phyloP scores from a whole-genome alignment of 164 flowering plant genomes.

The Cinnamomum chago region DNA sequence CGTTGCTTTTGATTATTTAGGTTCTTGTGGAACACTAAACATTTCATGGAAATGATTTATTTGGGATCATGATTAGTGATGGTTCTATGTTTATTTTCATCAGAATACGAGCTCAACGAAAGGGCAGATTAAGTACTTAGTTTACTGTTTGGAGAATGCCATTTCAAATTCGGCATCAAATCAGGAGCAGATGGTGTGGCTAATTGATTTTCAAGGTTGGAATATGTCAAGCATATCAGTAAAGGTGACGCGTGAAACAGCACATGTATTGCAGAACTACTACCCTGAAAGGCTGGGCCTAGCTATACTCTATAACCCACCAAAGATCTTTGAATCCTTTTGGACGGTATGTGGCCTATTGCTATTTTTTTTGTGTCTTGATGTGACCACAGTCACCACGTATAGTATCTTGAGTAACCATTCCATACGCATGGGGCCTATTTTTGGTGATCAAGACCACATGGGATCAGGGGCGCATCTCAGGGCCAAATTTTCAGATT shows the following conservation, averaged over 20 bases:
- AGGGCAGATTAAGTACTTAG: slow-evolving; percentile 58
- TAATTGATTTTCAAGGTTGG: slow-evolving; percentile 73
- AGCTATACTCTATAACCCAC: slow-evolving; percentile 70
- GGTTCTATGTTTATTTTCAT: not conserved
- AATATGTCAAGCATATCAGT: slow-evolving; percentile 44
- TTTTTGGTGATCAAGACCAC: not conserved
- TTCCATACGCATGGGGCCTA: not conserved
- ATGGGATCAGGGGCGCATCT: not conserved
- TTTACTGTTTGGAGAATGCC: slow-evolving; percentile 72
- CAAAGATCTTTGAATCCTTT: slow-evolving; percentile 69
- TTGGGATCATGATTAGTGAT: not conserved
- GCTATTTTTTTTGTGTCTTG: not conserved
- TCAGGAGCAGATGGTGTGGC: slow-evolving; percentile 83
- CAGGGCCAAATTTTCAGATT: not conserved
- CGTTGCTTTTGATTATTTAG: not conserved
- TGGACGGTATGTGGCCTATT: slow-evolving; percentile 46
- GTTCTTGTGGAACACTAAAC: not conserved
- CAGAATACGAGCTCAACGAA: slow-evolving; percentile 62
- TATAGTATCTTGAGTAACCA: too few species aligned
- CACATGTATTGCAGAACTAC: slow-evolving; percentile 65
- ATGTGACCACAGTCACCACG: too few species aligned
- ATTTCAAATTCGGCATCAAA: slow-evolving; percentile 62
- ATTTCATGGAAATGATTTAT: not conserved
- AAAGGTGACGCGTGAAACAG: slow-evolving; percentile 56
- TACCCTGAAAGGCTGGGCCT: slow-evolving; percentile 83